Conservation (phyloP, 179 eudicot genomes). For the Nepenthes alata region DNA sequence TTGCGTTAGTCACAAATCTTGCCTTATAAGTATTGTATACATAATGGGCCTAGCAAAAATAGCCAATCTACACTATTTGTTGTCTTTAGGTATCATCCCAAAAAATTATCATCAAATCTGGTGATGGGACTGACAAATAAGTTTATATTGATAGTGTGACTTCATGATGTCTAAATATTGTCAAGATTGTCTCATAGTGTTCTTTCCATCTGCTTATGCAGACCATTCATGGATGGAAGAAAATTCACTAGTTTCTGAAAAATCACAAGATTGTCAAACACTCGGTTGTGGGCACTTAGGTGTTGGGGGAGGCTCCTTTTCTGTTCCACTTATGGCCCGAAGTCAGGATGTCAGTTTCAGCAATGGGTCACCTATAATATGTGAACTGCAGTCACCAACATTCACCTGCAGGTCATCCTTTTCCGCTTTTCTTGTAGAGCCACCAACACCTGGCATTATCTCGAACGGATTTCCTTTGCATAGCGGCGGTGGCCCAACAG, state of each 20-base stretch:
- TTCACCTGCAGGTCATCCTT: conserved; percentile 61
- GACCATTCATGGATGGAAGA: conserved; percentile 61
- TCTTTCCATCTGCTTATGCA: conserved; percentile 9
- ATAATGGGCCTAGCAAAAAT: too few species aligned
- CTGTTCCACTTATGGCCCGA: conserved; percentile 26
- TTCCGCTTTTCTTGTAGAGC: conserved; percentile 40
- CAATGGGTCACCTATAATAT: conserved; percentile 22
- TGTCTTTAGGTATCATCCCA: too few species aligned
- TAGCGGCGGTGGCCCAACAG: conserved; percentile 23
- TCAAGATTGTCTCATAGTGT: background rate
- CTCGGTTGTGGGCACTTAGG: conserved; percentile 21
- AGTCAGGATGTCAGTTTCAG: conserved; percentile 42
- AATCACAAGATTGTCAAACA: conserved; percentile 10
- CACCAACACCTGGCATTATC: conserved; percentile 23
- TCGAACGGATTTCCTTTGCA: conserved; percentile 34
- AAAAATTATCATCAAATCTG: too few species aligned
- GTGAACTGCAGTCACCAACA: conserved; percentile 36
- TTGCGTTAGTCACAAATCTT: too few species aligned
- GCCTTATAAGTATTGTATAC: too few species aligned
- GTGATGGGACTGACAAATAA: too few species aligned
- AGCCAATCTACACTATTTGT: too few species aligned
- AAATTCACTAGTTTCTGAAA: conserved; percentile 14
- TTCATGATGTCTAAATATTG: background rate
- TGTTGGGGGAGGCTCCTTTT: conserved; percentile 21
- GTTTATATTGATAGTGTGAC: too few species aligned